phyloP scores from a whole-genome alignment of 257 asterid genomes.

The Forsythia viridissima region DNA sequence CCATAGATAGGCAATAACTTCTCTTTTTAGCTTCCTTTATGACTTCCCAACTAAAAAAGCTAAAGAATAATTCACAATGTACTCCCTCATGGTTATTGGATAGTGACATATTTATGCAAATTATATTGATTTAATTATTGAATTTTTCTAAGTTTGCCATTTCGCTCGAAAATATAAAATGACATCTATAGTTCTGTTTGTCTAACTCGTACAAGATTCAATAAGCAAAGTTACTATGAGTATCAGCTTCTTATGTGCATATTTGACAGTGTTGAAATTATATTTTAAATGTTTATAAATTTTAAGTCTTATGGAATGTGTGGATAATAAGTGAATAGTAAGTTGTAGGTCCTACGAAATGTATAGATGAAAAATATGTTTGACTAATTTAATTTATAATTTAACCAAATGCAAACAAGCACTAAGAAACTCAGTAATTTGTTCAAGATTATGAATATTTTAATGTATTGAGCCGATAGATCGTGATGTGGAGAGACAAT shows the following conservation, averaged over 20 bases:
- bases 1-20: conserved; percentile 25
- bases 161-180: not conserved
- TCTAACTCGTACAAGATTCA: not conserved
- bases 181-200: not conserved
- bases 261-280: too few species aligned
- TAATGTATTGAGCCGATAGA: not conserved
- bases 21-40: conserved; percentile 21
- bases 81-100: not conserved
- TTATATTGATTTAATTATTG: not conserved
- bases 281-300: too few species aligned
- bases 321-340: too few species aligned
- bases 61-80: not conserved
- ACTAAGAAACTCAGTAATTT: not conserved
- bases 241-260: not conserved
- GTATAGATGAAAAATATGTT: too few species aligned
- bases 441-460: not conserved
- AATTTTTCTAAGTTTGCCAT: too few species aligned
- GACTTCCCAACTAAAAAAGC: conserved; percentile 26
- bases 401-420: too few species aligned
- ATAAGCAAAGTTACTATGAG: too few species aligned
- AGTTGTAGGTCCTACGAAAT: too few species aligned
- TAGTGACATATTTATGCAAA: not conserved
- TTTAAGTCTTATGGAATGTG: too few species aligned
- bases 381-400: too few species aligned
- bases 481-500: not conserved